Evolutionary conservation across 768 basidiomycete species (phyloP), one percentile per base, ranked within the genome.

Genomic region (Lactarius trivialis): DNA sequence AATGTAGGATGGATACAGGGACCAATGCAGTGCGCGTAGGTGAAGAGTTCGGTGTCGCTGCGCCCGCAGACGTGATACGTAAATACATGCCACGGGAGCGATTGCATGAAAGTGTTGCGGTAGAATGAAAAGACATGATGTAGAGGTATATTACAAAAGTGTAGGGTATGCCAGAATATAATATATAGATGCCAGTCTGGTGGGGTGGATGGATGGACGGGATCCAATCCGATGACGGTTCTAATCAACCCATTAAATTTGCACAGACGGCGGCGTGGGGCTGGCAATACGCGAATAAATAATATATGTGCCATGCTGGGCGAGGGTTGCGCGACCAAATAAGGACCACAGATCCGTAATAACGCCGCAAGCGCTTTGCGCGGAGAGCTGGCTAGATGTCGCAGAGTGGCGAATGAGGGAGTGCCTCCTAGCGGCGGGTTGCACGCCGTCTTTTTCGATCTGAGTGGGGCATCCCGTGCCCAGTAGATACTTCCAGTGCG

Each of bases 81-180:
- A 37, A 37, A 24, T 49, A 50, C 9, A 12, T 58, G 58, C 49
- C 32, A 34, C 45, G 30, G n/a, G 26, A 54, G 53, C 36, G 32
- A 33, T 41, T 50, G 49, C 26, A 50, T 19, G 37, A 50, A 33
- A 6, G 37, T 45, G 41, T 17, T 41, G 24, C 33, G 19, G 17
- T 36, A 56, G 45, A 17, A 45, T 51, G 55, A 50, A 28, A 32
- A n/a, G 32, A 34, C 5, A 39, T 37, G 64, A 24, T 41, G 53
- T 53, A 21, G 36, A 64, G 64, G 64, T 60, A 61, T 62, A 67
- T 67, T 67, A 67, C 64, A 61, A 37, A 39, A 55, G 19, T 60
- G 57, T 67, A 67, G 55, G 66, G 60, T 67, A 67, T 67, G 64
- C 50, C 55, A 55, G 55, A 54, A 36, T 54, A 39, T 36, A 45